A percentile compares a stretch with the other conserved stretches of the same genome.
Evolutionary conservation across 805 yeast genomes (phyloP).

Genomic region (Cyberlindnera samutprakarnensis): DNA sequence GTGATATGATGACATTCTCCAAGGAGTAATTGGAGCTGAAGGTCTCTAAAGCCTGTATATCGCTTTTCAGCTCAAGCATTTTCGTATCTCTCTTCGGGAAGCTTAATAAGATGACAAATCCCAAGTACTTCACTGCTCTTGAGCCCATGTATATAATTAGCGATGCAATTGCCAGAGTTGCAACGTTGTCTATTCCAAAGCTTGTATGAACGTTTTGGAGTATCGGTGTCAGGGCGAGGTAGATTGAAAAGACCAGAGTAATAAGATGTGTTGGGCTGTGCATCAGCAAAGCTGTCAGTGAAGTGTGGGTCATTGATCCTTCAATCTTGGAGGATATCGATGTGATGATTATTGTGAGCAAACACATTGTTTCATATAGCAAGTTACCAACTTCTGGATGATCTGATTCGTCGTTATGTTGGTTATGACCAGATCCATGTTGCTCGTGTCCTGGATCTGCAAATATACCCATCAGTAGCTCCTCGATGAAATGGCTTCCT

Average conservation of each 20-base stretch:
- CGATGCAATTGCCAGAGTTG: constrained; percentile 37
- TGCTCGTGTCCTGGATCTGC: constrained; percentile 12
- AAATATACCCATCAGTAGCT: constrained; percentile 30
- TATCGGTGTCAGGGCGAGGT: constrained; percentile 33
- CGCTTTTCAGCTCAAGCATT: constrained; percentile 36
- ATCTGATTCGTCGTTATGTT: constrained; percentile 16
- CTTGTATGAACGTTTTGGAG: constrained; percentile 19
- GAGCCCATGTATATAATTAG: constrained; percentile 42
- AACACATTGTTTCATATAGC: constrained; percentile 24
- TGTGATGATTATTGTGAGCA: constrained; percentile 23
- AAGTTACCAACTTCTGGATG: constrained; percentile 16
- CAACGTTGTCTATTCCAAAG: constrained; percentile 31
- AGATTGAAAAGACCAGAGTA: constrained; percentile 35
- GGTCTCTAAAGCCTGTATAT: constrained; percentile 39
- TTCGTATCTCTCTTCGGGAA: constrained; percentile 36
- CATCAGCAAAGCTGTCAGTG: constrained; percentile 15
- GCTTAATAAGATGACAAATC: constrained; percentile 44
- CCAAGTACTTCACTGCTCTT: constrained; percentile 42
- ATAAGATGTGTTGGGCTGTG: constrained; percentile 30
- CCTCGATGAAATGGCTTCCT: constrained; percentile 81
- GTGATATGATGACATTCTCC: constrained; percentile 42
- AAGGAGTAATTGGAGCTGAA: constrained; percentile 45
- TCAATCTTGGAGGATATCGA: constrained; percentile 25
- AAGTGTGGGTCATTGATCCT: constrained; percentile 1
- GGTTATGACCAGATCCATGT: constrained; percentile 19